Evolutionary conservation across 352 stramenopile genomes (phyloP).

Genomic region (Albugo laibachii): DNA sequence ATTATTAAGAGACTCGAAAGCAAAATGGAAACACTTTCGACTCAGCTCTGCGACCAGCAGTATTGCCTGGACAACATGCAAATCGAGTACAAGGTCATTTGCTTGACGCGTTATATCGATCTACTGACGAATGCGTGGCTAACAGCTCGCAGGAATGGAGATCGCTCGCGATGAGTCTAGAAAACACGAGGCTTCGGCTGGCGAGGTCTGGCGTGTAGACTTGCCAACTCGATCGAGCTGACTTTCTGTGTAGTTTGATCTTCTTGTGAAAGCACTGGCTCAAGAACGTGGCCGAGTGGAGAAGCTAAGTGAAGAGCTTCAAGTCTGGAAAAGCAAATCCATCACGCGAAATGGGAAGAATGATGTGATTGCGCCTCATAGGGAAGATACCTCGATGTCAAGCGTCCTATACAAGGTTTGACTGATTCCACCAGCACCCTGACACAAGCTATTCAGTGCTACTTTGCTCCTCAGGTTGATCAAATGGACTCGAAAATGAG

Average conservation of each 20-base stretch:
- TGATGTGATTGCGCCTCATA: no score
- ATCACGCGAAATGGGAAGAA: no score
- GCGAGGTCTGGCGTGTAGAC: constrained; percentile 15
- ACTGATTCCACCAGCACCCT: no score
- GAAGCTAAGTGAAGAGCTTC: constrained; percentile 3
- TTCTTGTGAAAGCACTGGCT: constrained; percentile 7
- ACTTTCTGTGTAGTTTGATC: constrained; percentile 4
- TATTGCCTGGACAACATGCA: constrained; percentile 33
- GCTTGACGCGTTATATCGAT: neutral
- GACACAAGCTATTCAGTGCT: no score
- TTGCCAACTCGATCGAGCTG: neutral
- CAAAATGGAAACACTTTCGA: constrained; percentile 17
- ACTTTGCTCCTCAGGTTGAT: no score
- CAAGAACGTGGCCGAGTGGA: constrained; percentile 3
- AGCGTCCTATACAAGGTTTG: no score
- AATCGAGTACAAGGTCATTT: constrained; percentile 13
- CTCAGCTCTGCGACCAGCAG: constrained; percentile 44
- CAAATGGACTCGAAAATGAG: no score
- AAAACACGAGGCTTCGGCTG: constrained; percentile 7
- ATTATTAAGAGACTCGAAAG: constrained; percentile 18
- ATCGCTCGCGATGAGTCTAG: no score
- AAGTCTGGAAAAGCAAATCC: neutral
- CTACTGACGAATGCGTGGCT: neutral
- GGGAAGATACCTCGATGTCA: no score
- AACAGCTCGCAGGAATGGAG: no score